Evolutionary conservation across 164 flowering plant genomes (phyloP), one percentile per base, ranked within the genome.

Genomic region (Hamamelis virginiana): DNA sequence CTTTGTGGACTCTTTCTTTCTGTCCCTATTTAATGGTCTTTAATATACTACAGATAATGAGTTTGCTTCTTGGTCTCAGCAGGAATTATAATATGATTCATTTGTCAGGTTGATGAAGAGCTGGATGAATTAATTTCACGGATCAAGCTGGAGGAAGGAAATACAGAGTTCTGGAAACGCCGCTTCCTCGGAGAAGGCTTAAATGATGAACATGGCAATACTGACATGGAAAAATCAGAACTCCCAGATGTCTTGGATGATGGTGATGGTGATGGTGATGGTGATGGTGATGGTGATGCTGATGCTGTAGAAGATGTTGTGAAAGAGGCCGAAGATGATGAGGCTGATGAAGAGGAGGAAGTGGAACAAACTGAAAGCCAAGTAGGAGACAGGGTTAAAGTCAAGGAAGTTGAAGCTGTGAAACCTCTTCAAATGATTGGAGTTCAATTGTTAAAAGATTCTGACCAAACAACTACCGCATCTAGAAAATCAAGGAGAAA

Each of bases 131-230:
- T 92, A 43, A 90, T 95, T 69, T 95, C 97, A 66, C 85, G 96
- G 41, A 89, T 95, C 67, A 84, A 83, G 76, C 75, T 95, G 72
- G 69, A 95, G 50, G 97, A 91, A 73, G 98, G 97, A 59, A 80
- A 95, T 74, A 95, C 97, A 68, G 98, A 95, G 74, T 95, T 89
- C 73, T 95, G 98, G 98, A 95, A 82, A 72, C 89, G 89, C n/a
- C 92, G 98, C 9, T 95, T 91, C 77, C 97, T 95, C 53, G 97
- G 97, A 63, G 97, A 95, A 82, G 93, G 79, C 26, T 58, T 88
- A 69, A 78, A 67, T 69, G 71, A 58, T 66, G 72, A 76, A 66
- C 75, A 70, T 47, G 78, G 62, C 33, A 80, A 82, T 18, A 22
- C 68, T 28, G 80, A 77, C 16, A 64, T 27, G 21, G 84, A 72